Evolutionary conservation across 139 green algal species (phyloP).

Genomic region (Tetradesmus lagerheimii): DNA sequence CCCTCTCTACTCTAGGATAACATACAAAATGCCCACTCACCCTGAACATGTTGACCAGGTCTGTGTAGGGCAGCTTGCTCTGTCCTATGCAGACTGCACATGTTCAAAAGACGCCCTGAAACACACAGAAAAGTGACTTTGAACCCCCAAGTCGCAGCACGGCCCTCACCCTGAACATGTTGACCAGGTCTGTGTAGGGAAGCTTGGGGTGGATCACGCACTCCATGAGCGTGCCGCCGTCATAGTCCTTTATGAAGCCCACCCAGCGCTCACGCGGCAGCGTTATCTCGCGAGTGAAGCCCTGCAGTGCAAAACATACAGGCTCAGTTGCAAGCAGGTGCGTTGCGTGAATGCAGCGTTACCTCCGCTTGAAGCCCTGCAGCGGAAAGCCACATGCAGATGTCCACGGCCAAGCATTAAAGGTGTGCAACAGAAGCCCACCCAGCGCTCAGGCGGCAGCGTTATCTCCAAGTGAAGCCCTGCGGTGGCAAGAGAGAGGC

Average conservation of each 20-base stretch:
- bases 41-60: slow-evolving; percentile 64
- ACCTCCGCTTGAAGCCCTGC: slow-evolving; percentile 91
- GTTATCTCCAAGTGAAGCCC: slow-evolving; percentile 93
- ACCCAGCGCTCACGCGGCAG: slow-evolving; percentile 81
- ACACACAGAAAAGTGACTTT: no score
- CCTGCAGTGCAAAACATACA: slow-evolving; percentile 41
- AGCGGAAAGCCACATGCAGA: no score
- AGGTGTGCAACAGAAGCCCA: background rate
- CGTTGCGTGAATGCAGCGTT: no score
- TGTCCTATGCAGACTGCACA: no score
- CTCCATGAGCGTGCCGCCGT: slow-evolving; percentile 99
- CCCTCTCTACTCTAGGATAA: no score
- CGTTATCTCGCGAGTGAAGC: slow-evolving; percentile 92
- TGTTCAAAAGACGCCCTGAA: no score
- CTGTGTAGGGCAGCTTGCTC: slow-evolving; percentile 80
- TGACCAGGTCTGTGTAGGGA: slow-evolving; percentile 73
- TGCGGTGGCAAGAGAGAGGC: no score
- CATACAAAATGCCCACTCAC: no score
- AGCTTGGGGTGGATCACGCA: slow-evolving; percentile 83
- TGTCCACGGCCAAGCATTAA: background rate
- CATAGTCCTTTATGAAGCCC: slow-evolving; percentile 99
- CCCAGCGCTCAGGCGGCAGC: slow-evolving; percentile 79
- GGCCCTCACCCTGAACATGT: slow-evolving; percentile 57
- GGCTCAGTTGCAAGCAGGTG: no score
- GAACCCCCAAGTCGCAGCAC: background rate